Conservation (phyloP, 129 eudicot genomes). For the Ambrosia trifida region DNA sequence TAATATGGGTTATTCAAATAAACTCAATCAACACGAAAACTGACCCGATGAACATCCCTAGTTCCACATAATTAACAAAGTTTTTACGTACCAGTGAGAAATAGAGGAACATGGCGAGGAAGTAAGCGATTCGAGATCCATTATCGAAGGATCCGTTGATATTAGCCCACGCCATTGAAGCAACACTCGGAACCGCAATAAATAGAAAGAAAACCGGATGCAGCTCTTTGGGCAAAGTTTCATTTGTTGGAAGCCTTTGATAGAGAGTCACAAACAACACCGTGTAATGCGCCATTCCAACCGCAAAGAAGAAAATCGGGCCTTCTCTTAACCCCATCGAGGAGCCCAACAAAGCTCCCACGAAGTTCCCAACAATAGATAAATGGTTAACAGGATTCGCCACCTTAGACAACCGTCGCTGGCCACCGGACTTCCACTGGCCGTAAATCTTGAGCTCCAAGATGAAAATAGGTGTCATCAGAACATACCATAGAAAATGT, state of each 20-base stretch:
- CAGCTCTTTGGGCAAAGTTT: constrained; percentile 79
- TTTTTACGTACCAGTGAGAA: constrained; percentile 52
- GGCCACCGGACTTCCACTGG: constrained; percentile 94
- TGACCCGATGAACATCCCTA: no score
- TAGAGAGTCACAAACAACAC: constrained; percentile 79
- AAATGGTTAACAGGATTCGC: constrained; percentile 80
- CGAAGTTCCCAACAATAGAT: constrained; percentile 73
- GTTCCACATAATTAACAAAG: not conserved
- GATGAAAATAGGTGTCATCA: constrained; percentile 61
- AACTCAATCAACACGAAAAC: not conserved
- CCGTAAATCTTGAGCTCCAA: constrained; percentile 81
- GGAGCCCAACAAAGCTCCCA: constrained; percentile 73
- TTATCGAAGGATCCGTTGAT: constrained; percentile 64
- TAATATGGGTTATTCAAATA: no score
- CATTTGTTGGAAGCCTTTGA: constrained; percentile 81
- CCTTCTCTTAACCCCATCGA: constrained; percentile 89
- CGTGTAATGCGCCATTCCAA: constrained; percentile 74
- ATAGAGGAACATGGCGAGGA: constrained; percentile 75
- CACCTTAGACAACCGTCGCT: constrained; percentile 74
- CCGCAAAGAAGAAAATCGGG: constrained; percentile 75
- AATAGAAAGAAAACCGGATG: constrained; percentile 86
- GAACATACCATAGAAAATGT: constrained; percentile 53
- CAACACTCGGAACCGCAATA: constrained; percentile 82
- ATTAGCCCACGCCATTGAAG: constrained; percentile 84
- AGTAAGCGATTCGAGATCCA: constrained; percentile 67